Evolutionary conservation across 2,329 filamentous ascomycete genomes (phyloP).

Genomic region (Onygenales sp.): DNA sequence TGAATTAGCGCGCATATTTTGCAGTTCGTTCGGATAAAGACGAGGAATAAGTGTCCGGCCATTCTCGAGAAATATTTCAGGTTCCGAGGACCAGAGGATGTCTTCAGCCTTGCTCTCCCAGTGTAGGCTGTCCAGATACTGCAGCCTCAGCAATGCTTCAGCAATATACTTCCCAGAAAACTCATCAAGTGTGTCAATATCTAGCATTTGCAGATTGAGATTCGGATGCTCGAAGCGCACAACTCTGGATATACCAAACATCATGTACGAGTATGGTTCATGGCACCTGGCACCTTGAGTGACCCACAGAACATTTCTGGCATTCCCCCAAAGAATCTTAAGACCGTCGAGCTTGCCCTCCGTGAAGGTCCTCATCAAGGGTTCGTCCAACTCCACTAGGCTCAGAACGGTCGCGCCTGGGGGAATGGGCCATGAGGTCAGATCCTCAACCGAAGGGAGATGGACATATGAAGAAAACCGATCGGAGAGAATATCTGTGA

Average conservation of each 20-base stretch:
- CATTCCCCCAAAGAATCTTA: constrained; percentile 6
- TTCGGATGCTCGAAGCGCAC: not conserved
- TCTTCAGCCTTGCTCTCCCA: not conserved
- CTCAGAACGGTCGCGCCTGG: not conserved
- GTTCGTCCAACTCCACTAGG: constrained; percentile 10
- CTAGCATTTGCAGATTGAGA: not conserved
- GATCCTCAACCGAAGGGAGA: not conserved
- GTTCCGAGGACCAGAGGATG: not conserved
- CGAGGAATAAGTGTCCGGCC: not conserved
- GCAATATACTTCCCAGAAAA: not conserved
- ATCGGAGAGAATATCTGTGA: not conserved
- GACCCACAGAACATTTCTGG: constrained; percentile 7
- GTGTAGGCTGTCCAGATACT: not conserved
- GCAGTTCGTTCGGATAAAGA: not conserved
- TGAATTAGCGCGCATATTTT: not conserved
- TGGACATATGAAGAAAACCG: not conserved
- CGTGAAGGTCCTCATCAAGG: constrained; percentile 12
- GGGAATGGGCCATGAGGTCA: not conserved
- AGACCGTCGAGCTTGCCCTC: constrained; percentile 10
- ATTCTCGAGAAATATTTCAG: not conserved
- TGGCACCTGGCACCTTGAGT: constrained; percentile 1
- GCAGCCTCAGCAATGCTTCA: constrained; percentile 1
- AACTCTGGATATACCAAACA: not conserved
- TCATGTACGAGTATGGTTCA: constrained; percentile 1
- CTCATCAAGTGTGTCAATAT: not conserved